phyloP scores from a whole-genome alignment of 2,329 filamentous ascomycete species.

The Zelopaecilomyces penicillatus region DNA sequence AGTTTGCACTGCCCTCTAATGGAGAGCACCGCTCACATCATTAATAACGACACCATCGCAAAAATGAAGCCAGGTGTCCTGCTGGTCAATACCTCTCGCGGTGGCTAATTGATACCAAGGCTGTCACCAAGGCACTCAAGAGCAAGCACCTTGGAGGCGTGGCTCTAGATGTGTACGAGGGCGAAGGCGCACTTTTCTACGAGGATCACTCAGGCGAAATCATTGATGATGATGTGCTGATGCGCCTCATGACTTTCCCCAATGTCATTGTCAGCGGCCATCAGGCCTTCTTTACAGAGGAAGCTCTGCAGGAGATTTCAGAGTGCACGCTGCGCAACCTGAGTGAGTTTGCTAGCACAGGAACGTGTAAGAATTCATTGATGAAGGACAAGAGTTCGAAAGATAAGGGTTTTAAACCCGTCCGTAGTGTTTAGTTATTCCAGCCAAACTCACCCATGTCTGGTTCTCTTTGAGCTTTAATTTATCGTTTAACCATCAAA shows the following conservation, averaged over 20 bases:
- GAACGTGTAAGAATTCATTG: slow-evolving; percentile 27
- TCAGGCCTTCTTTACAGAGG: slow-evolving; percentile 61
- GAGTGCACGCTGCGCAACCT: slow-evolving; percentile 51
- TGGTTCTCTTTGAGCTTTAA: too few relatives aligned
- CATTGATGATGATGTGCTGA: slow-evolving; percentile 58
- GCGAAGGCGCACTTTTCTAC: slow-evolving; percentile 56
- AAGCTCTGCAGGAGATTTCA: slow-evolving; percentile 57
- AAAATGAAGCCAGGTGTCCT: slow-evolving; percentile 52
- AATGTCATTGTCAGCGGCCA: slow-evolving; percentile 61
- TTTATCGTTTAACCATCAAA: too few relatives aligned
- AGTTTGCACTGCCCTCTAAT: slow-evolving; percentile 60
- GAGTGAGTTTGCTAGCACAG: slow-evolving; percentile 28
- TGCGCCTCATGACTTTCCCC: slow-evolving; percentile 59
- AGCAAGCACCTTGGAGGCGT: slow-evolving; percentile 49
- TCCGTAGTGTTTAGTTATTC: slow-evolving; percentile 14
- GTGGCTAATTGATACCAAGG: slow-evolving; percentile 52
- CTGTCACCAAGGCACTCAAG: slow-evolving; percentile 55
- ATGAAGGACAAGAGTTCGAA: slow-evolving; percentile 15
- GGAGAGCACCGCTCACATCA: slow-evolving; percentile 50
- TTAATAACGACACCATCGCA: slow-evolving; percentile 44
- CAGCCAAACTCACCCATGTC: too few relatives aligned
- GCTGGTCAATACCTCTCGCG: slow-evolving; percentile 61
- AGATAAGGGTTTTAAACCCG: slow-evolving; percentile 9
- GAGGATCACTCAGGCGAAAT: slow-evolving; percentile 56
- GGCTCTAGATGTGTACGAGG: slow-evolving; percentile 62